A percentile compares a stretch with the other conserved stretches of the same genome.
Conservation (phyloP, 495 filamentous ascomycete genomes). For the Penicillium longicatenatum region DNA sequence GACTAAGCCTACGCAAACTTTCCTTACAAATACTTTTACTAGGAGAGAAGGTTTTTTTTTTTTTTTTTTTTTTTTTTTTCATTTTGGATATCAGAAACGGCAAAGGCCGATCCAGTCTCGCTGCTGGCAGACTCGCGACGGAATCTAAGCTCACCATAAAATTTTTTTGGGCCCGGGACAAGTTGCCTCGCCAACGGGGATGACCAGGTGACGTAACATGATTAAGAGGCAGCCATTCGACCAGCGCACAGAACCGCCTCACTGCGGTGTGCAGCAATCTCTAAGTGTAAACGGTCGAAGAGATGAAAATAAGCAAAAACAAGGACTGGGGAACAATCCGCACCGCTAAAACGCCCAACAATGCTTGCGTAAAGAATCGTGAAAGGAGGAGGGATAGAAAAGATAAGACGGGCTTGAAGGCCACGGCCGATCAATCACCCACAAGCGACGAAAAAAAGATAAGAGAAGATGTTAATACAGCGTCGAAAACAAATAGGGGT, state of each 20-base stretch:
- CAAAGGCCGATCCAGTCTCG: slow-evolving; percentile 11
- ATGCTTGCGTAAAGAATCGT: slow-evolving; percentile 52
- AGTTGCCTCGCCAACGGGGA: slow-evolving; percentile 15
- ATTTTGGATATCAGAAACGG: slow-evolving; percentile 26
- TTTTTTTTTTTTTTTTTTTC: slow-evolving; percentile 13
- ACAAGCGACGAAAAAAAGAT: slow-evolving; percentile 43
- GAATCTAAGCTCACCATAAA: slow-evolving; percentile 19
- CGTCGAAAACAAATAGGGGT: slow-evolving; percentile 38
- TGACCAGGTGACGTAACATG: slow-evolving; percentile 26
- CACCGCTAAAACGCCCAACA: slow-evolving; percentile 55
- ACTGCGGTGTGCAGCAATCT: slow-evolving; percentile 55
- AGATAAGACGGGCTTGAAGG: background rate
- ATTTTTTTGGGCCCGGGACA: slow-evolving; percentile 34
- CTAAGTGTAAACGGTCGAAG: slow-evolving; percentile 31
- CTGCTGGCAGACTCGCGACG: slow-evolving; percentile 15
- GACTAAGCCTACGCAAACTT: no score
- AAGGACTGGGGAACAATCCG: slow-evolving; percentile 33
- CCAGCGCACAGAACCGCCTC: slow-evolving; percentile 64
- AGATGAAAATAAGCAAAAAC: slow-evolving; percentile 25
- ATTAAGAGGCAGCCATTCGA: slow-evolving; percentile 56
- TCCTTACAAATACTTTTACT: no score
- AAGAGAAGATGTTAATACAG: slow-evolving; percentile 61
- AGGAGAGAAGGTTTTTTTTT: slow-evolving; percentile 21
- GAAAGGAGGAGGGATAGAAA: slow-evolving; percentile 17
- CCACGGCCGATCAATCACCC: slow-evolving; percentile 12